These are phyloP conservation scores for Vanrija humicola DNA, from an alignment of 1,284 basidiomycete genomes.

Conservation along the genomic window DNA sequence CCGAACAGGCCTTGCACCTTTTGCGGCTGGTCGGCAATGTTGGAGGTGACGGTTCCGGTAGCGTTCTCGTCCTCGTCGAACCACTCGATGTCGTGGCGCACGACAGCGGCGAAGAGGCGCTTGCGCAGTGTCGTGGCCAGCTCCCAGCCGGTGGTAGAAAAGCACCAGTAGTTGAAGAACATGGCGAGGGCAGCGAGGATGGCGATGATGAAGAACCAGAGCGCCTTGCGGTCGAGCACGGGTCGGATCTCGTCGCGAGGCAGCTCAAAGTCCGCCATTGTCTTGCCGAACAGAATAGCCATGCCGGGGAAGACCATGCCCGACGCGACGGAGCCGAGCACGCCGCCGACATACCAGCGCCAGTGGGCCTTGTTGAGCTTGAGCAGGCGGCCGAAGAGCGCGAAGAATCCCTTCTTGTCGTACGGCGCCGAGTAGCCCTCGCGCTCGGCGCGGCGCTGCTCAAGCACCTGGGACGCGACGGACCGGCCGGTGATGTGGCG, in stretches of 20 bases:
- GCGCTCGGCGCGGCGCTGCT: background rate
- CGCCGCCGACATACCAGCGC: slow-evolving; percentile 39
- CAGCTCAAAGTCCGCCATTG: slow-evolving; percentile 62
- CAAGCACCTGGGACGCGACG: background rate
- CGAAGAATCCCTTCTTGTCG: background rate
- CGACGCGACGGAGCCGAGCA: slow-evolving; percentile 32
- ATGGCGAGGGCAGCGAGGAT: slow-evolving; percentile 63
- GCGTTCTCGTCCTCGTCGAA: slow-evolving; percentile 77
- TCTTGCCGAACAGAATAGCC: slow-evolving; percentile 70
- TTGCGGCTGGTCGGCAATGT: slow-evolving; percentile 81
- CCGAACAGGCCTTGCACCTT: slow-evolving; percentile 89
- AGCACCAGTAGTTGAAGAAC: slow-evolving; percentile 64
- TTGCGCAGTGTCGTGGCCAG: slow-evolving; percentile 66
- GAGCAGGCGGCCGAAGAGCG: slow-evolving; percentile 5
- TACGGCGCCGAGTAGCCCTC: background rate
- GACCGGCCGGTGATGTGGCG: background rate
- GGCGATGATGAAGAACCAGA: slow-evolving; percentile 82
- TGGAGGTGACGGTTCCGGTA: slow-evolving; percentile 75
- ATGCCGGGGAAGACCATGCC: slow-evolving; percentile 85
- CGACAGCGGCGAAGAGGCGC: slow-evolving; percentile 66
- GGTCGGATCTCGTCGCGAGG: slow-evolving; percentile 23
- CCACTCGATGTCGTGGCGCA: slow-evolving; percentile 82
- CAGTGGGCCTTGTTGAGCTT: slow-evolving; percentile 40
- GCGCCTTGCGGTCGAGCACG: slow-evolving; percentile 38
- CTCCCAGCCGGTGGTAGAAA: slow-evolving; percentile 62